Evolutionary conservation across 495 filamentous ascomycete genomes (phyloP).

Genomic region (Cudoniella acicularis): DNA sequence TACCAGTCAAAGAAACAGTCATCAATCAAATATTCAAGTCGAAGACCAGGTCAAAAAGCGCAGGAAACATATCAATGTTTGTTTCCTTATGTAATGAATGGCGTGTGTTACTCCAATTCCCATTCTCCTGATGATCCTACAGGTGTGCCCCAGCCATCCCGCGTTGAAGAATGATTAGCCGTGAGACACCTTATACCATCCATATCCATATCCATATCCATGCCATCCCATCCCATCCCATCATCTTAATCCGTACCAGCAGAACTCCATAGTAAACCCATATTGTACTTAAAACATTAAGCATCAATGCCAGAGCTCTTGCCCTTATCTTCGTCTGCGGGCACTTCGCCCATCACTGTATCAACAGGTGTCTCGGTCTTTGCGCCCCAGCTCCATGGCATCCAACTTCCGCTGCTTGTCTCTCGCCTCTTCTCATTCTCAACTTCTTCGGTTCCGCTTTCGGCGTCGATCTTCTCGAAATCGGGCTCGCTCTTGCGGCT

Average conservation of each 20-base stretch:
- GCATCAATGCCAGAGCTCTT: constrained; percentile 23
- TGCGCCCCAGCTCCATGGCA: constrained; percentile 56
- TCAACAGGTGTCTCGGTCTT: constrained; percentile 11
- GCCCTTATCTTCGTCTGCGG: constrained; percentile 5
- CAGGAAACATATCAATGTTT: constrained; percentile 52
- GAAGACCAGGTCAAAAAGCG: no score
- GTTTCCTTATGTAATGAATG: constrained; percentile 59
- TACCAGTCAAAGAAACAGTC: no score
- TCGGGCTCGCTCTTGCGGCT: constrained; percentile 50
- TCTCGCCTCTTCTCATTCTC: constrained; percentile 29
- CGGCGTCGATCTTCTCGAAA: constrained; percentile 79
- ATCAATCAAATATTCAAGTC: no score
- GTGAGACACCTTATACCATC: background rate
- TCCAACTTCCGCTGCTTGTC: constrained; percentile 45
- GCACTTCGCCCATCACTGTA: constrained; percentile 8
- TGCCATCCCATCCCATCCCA: background rate
- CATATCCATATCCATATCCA: background rate
- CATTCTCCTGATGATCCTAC: constrained; percentile 58
- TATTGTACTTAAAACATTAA: constrained; percentile 3
- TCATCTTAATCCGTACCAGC: background rate
- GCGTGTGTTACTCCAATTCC: constrained; percentile 57
- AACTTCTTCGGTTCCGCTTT: constrained; percentile 52
- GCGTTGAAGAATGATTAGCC: no score
- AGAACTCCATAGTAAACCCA: background rate
- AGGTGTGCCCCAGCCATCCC: constrained; percentile 7